Evolutionary conservation across 495 filamentous ascomycete species (phyloP), one percentile per base, ranked within the genome.

Genomic region (Corynascus novoguineensis): DNA sequence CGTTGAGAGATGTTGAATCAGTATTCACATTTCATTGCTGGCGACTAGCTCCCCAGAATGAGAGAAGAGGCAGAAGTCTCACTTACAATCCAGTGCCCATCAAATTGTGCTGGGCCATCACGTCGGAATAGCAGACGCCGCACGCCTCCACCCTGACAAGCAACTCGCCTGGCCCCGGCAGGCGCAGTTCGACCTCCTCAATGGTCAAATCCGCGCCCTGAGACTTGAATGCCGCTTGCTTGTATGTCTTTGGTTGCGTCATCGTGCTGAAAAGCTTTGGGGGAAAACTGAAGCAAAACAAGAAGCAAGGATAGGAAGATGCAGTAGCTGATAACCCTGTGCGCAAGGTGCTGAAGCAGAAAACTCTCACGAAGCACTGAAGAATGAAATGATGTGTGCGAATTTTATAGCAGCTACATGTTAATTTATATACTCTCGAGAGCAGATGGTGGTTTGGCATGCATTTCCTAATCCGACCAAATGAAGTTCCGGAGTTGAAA

Each of bases 101-200:
- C 50, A 83, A 84, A 52, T 86, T 82, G 56, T 77, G 85, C 55
- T 87, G 82, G 52, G 83, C 86, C 73, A 90, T 87, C 24, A 88
- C 81, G 63, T 91, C 88, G 28, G 82, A 86, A 31, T 82, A 86
- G 68, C 87, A 90, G 21, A 92, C 84, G 63, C 88, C 88, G 68
- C 89, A 93, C 50, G 65, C 67, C 38, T 71, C 69, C 51, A 72
- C 69, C 62, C 73, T 81, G 57, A 91, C 75, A 59, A 90, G 87
- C 51, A 90, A 75, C 62, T 91, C 86, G 70, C 84, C 73, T 32
- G 84, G 79, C 47, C 82, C 85, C 59, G 91, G 89, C 8, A 78
- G 76, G 74, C 89, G 89, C 32, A 63, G 37, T 24, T 50, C 31
- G 15, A 48, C 45, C 11, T 59, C 56, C 15, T 52, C 51, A 31